These are phyloP conservation scores for Chytriomyces sp. DNA, from an alignment of 192 early-diverging fungal genomes.

Conservation along the genomic window DNA sequence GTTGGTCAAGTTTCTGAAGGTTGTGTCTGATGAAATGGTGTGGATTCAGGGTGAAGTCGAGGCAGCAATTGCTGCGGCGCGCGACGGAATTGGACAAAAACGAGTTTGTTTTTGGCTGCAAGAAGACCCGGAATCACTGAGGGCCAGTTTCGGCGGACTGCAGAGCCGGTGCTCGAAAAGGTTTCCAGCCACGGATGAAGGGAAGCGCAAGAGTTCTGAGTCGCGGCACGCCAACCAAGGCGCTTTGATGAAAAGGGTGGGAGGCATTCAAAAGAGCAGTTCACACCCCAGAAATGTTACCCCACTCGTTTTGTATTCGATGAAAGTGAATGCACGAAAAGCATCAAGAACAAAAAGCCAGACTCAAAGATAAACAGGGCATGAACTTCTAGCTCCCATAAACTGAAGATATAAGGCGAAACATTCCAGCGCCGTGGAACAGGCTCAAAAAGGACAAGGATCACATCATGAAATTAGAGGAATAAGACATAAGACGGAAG, in stretches of 20 bases:
- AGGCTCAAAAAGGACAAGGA: background rate
- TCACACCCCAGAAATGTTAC: too few species aligned
- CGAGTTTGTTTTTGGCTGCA: background rate
- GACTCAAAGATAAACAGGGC: background rate
- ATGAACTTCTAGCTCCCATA: background rate
- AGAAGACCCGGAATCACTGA: background rate
- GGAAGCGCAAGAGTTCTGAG: background rate
- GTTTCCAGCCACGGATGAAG: background rate
- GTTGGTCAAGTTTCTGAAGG: conserved; percentile 21
- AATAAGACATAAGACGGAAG: background rate
- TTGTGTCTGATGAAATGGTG: background rate
- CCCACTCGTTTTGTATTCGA: background rate
- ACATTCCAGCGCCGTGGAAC: background rate
- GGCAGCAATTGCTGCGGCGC: background rate
- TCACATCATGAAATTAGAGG: background rate
- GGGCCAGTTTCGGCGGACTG: background rate
- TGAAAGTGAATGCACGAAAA: background rate
- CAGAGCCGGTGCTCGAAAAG: background rate
- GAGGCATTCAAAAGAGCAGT: background rate
- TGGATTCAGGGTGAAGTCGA: background rate
- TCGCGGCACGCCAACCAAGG: background rate
- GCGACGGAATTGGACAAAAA: background rate
- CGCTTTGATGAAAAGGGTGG: background rate
- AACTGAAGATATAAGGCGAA: background rate
- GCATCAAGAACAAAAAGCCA: background rate